Base-by-base conservation (phyloP, 75 land plant genomes). In the Sequoiadendron giganteum region DNA sequence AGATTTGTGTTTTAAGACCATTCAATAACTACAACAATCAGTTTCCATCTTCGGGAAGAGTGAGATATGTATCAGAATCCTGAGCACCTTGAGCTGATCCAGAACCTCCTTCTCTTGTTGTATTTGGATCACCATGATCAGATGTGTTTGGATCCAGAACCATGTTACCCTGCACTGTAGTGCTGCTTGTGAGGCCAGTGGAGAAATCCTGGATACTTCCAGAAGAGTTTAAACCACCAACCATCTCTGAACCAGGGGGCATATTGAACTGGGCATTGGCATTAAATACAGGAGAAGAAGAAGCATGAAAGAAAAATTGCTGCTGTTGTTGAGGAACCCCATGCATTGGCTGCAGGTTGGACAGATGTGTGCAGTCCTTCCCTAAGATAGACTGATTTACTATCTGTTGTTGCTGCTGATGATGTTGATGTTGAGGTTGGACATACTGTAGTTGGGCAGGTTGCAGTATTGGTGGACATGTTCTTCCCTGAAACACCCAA, bases 401-500 rank as follows among this genome's bases (percentile, higher is more conserved):
- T 9, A 79, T 42, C 25, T 39, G 45, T 21, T 79, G 45, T 79
- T 79, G 45, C 18, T 78, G 81, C 21, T 25, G 83, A 16, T 70
- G 32, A 5, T 25, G 32, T 73, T 73, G 76, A 5, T 47, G 32
- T 73, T 73, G 77, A 32, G 11, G 49, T n/a, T 28, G 48, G 13
- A 11, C 9, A 82, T 47, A 47, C 49, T 47, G 84, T 47, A 2
- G 49, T n/a, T 47, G 84, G 84, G 47, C 28, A 40, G 2, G 28
- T 40, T 19, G 47, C 82, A 43, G 52, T 34, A n/a, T 82, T n/a
- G n/a, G n/a, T 82, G 84, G 15, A n/a, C 14, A 47, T 82, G 52
- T 10, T 82, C 30, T 82, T 15, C n/a, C 84, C 84, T 82, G 84
- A 45, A 82, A 82, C 28, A 81, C 42, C 84, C 48, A 45, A 82